Base-by-base conservation (phyloP, 805 yeast genomes). In the Saturnispora saitoi region DNA sequence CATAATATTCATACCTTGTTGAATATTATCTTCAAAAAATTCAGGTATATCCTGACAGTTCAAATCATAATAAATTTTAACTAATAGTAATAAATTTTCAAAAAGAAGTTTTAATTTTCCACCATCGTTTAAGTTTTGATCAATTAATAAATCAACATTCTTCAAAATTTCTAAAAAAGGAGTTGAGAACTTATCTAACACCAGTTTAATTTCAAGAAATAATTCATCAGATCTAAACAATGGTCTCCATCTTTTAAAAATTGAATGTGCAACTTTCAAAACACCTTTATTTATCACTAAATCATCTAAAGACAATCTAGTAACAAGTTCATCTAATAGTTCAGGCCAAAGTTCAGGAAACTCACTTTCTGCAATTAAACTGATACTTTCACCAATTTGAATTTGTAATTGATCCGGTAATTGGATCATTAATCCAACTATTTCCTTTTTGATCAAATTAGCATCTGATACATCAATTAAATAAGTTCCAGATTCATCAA, bases 31-130 rank as follows among this genome's bases (percentile, higher is more conserved):
- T 68, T 95, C 99, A 63, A 93, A 93, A 62, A 91, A 93, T 66
- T 90, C 99, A 1, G 99, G 99, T 47, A 93, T 83, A 67, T 93
- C 99, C 68, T 95, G 99, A 67, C 97, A 91, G 65, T 93, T 93
- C 59, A 93, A 78, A 64, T 93, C 99, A 62, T 81, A 88, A 66
- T 86, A 95, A 32, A 95, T 78, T 62, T 93, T 91, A 32, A 84
- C 66, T 47, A 90, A 71, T 20, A 89, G 67, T 45, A 83, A 68
- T 56, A 90, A 65, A 49, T 84, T 86, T 30, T 85, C 91, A 56
- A 88, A 77, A 41, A 83, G 70, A 2, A 81, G 69, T 31, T 61
- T 62, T 51, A 89, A 69, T 24, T 72, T 68, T 0, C 77, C 77
- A 48, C 71, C 72, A 61, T 83, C 72, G 10, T 62, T 57, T 5